These are phyloP conservation scores for Venturia carpophila DNA, from an alignment of 2,329 filamentous ascomycete species.

Conservation along the genomic window DNA sequence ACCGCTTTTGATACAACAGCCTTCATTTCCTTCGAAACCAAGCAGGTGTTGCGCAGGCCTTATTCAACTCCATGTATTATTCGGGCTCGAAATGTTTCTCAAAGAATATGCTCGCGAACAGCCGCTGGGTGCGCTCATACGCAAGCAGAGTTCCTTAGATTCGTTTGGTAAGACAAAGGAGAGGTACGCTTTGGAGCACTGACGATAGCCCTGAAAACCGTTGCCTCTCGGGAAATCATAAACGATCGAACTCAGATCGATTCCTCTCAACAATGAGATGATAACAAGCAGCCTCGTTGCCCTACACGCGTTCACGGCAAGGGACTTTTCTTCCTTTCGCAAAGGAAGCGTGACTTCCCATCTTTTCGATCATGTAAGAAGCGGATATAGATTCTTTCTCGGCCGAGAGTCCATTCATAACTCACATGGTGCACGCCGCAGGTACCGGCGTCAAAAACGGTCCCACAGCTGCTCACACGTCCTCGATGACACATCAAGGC, in stretches of 20 bases:
- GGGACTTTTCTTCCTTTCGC: background rate
- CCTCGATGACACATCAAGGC: background rate
- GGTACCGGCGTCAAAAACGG: slow-evolving; percentile 2
- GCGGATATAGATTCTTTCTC: background rate
- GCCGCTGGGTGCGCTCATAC: background rate
- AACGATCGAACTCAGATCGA: background rate
- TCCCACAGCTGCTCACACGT: background rate
- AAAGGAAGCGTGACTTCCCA: background rate
- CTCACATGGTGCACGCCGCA: background rate
- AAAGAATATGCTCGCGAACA: background rate
- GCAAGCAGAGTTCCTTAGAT: background rate
- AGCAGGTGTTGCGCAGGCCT: background rate
- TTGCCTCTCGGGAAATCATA: background rate
- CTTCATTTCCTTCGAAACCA: slow-evolving; percentile 2
- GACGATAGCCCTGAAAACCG: background rate
- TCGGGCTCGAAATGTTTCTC: background rate
- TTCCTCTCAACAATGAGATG: background rate
- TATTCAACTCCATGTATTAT: background rate
- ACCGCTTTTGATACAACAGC: slow-evolving; percentile 1
- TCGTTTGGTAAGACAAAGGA: background rate
- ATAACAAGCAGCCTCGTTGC: background rate
- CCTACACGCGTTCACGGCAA: background rate
- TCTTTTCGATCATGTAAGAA: background rate
- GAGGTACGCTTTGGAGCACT: background rate
- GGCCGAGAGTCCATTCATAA: background rate